Evolutionary conservation across 306 rosid genomes (phyloP).

Genomic region (Cicer cuneatum): DNA sequence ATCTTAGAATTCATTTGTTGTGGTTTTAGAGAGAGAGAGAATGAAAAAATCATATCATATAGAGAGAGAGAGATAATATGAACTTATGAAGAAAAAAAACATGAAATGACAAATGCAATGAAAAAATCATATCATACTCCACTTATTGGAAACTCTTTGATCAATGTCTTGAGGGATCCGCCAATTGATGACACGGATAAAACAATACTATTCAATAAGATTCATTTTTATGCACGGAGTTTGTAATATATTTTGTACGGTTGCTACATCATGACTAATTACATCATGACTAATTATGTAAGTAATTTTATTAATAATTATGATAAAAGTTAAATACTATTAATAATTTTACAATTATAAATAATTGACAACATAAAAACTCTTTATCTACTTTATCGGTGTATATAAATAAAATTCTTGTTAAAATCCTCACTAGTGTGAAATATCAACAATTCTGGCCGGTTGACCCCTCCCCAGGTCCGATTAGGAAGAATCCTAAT

Average conservation of each 20-base stretch:
- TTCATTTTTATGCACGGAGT: too few species aligned
- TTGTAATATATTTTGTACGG: too few species aligned
- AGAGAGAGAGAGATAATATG: background rate
- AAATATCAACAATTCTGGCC: constrained; percentile 40
- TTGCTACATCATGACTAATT: too few species aligned
- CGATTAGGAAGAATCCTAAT: constrained; percentile 64
- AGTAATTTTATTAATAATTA: too few species aligned
- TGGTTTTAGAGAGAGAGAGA: background rate
- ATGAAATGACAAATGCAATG: background rate
- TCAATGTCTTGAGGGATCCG: background rate
- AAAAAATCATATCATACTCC: background rate
- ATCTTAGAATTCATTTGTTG: too few species aligned
- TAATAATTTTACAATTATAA: too few species aligned
- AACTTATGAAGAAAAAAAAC: background rate
- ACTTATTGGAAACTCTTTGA: background rate
- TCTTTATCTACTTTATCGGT: too few species aligned
- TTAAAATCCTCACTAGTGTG: constrained; percentile 33
- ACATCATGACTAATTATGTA: too few species aligned
- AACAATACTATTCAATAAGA: too few species aligned
- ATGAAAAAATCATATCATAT: too few species aligned
- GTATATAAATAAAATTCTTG: background rate
- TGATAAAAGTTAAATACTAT: too few species aligned
- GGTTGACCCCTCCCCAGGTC: constrained; percentile 53
- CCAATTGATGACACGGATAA: background rate
- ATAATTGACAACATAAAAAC: too few species aligned